Base-by-base conservation (phyloP, 345 rosid species). In the Populus euphratica region DNA sequence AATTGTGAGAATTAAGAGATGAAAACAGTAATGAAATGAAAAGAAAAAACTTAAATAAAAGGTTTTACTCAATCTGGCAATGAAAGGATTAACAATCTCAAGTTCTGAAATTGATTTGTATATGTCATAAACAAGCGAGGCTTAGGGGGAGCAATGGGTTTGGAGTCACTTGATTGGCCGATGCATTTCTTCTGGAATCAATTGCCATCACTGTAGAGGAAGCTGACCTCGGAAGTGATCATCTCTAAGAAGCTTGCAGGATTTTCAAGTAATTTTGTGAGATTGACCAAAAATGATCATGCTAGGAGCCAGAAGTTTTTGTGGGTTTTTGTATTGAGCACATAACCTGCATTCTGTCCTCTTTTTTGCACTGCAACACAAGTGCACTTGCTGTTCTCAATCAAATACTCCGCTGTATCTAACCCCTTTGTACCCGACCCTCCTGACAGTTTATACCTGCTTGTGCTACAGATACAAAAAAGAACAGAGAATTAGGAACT, bases 291-390 rank as follows among this genome's bases (percentile, higher is more conserved):
- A 25, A 64, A 23, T 76, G 68, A 62, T 81, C 79, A 93, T n/a
- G 99, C 97, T 70, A 95, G 86, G 23, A 93, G 96, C 97, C 99
- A 93, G 83, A 92, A 93, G 76, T 95, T 95, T 81, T 87, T 91
- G 47, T 86, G 92, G 31, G 94, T 90, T 87, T 92, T 95, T 27
- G 96, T 87, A 80, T 93, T 95, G 79, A 92, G 94, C 73, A 93
- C 91, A 80, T 91, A 93, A 29, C 99, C 97, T 76, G 88, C 92
- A 72, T 89, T 95, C 78, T 90, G 94, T 25, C 97, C 96, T 81
- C 87, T 92, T 77, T 87, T 92, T 73, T 88, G 94, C 16, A 93
- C 99, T 12, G 83, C 98, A 64, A 95, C 94, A 68, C 99, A 93
- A 56, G 87, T 87, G 85, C 98, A 92, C 73, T 78, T 86, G 86